Evolutionary conservation across 2,329 filamentous ascomycete genomes (phyloP), one percentile per base, ranked within the genome.

Genomic region (Aspergillus aculeatus): DNA sequence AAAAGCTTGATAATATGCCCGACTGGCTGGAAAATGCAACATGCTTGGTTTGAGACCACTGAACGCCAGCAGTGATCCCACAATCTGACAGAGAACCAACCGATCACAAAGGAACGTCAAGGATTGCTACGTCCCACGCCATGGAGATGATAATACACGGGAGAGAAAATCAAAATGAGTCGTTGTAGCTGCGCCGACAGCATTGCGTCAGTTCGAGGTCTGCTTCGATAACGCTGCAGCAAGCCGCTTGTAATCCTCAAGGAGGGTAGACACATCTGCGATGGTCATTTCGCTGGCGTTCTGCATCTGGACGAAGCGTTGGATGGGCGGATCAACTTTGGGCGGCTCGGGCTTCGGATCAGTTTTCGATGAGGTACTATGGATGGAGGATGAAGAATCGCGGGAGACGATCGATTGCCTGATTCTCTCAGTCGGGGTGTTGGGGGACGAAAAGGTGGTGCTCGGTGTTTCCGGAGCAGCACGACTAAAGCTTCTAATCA

Each of bases 401-500:
- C 56, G 57, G n/a, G 67, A 65, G 12, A 56, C 47, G 24, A 66
- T 64, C 10, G 68, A 64, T 29, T 62, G 54, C 38, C 69, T 72
- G 38, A 78, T 76, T 57, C 75, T 80, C 5, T 75, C 68, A 2
- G 76, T 75, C 64, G 76, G 71, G 19, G 80, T 72, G 24, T 55
- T 55, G 50, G 76, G 67, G 14, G 78, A 66, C 16, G 77, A 58
- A 23, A 60, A 21, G 2, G 79, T 73, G 9, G 80, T 68, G 49
- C 68, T 81, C 9, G 80, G 75, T 21, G 53, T 55, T 11, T 80
- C 75, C 23, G 80, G 69, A 2, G 71, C 62, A 44, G 65, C 73
- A 50, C 78, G 76, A 26, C 91, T 90, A 68, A 96, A 94, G 0
- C 87, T 88, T 58, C 89, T 86, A 66, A 96, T 89, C 71, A 95